Evolutionary conservation across 371 early-diverging fungal genomes (phyloP), one percentile per base, ranked within the genome.

Genomic region (Haplosporangium sp.): DNA sequence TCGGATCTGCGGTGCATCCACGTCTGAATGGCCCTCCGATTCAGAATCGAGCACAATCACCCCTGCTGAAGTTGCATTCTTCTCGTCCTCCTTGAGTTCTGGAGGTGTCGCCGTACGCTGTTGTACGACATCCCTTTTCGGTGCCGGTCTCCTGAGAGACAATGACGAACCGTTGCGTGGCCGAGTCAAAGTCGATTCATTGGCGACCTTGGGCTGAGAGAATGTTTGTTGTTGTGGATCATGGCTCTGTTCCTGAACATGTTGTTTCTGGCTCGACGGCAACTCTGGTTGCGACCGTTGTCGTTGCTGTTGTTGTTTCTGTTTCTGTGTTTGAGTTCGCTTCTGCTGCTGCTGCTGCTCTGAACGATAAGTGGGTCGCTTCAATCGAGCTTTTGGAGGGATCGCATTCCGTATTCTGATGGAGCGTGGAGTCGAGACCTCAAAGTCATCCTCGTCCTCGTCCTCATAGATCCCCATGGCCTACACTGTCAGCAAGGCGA

Each of bases 11-110:
- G 8, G 11, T 14, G 14, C 48, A 14, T 64, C 64, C 2, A 36
- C 36, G 29, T 72, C 72, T 14, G 55, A 51, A 23, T 51, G 9
- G 9, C 37, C 48, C 9, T 73, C 73, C 48, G 73, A 67, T 62
- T 66, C 73, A 10, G 67, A 73, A 52, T 73, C 73, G 36, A 73
- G 73, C 14, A 73, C 63, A 48, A 73, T 59, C 23, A 62, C 21
- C 5, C 18, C 54, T 6, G 52, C 1, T 10, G 55, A 11, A 6
- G 40, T 10, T 29, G 16, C 55, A n/a, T 43, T 21, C 46, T 36
- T 23, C n/a, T 36, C 5, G 62, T 1, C 50, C 2, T 51, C 45
- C 11, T 8, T 21, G 14, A 21, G 50, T 21, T 47, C 14, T 18
- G 2, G 14, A 38, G 14, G 51, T 7, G 16, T 6, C 16, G 20